Conservation (phyloP, 768 basidiomycete genomes). For the Cystofilobasidium ferigula region DNA sequence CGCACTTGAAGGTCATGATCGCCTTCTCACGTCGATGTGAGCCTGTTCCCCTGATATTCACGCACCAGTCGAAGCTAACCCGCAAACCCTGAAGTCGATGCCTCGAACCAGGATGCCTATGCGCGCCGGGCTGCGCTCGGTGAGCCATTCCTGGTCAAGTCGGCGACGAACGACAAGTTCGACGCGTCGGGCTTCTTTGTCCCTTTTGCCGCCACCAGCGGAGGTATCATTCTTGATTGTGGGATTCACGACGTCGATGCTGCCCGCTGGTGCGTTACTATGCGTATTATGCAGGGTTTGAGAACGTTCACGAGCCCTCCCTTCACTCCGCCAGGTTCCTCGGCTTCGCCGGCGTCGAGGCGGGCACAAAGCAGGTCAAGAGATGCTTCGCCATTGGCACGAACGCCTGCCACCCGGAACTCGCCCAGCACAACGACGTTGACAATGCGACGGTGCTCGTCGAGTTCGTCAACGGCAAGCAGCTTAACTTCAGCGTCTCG, state of each 20-base stretch:
- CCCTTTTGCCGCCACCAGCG: constrained; percentile 25
- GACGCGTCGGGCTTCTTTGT: constrained; percentile 30
- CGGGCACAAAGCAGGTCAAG: constrained; percentile 25
- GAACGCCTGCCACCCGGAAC: constrained; percentile 27
- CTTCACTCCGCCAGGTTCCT: not conserved
- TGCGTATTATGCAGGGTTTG: no score
- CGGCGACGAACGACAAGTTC: constrained; percentile 27
- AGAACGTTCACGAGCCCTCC: not conserved
- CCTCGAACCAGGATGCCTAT: not conserved
- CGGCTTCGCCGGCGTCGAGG: not conserved
- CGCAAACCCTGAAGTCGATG: constrained; percentile 24
- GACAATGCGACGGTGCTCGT: constrained; percentile 29
- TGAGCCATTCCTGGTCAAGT: constrained; percentile 27
- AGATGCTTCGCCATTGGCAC: constrained; percentile 27
- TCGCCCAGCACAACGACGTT: constrained; percentile 24
- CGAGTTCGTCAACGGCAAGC: constrained; percentile 26
- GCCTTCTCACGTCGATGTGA: constrained; percentile 29
- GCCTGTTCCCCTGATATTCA: no score
- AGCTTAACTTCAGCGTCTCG: constrained; percentile 21
- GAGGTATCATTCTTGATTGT: constrained; percentile 28
- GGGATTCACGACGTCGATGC: constrained; percentile 30
- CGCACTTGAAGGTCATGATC: constrained; percentile 28
- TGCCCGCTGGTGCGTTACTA: constrained; percentile 24
- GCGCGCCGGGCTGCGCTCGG: constrained; percentile 15
- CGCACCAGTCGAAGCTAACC: no score